phyloP scores from a whole-genome alignment of 495 filamentous ascomycete species.

The Podospora comata region DNA sequence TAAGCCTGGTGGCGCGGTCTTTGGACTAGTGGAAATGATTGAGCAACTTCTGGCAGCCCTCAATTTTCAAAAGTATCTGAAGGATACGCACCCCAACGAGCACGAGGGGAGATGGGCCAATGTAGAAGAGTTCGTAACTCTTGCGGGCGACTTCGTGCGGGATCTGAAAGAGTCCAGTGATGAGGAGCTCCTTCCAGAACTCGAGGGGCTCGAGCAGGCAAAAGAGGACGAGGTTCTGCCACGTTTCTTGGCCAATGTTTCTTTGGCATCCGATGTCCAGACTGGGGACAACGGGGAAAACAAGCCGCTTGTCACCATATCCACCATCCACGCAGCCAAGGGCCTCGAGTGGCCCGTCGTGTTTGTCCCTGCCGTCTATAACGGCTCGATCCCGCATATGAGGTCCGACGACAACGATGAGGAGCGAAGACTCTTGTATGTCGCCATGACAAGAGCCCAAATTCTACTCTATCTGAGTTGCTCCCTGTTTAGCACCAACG shows the following conservation, averaged over 20 bases:
- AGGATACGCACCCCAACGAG: conserved; percentile 66
- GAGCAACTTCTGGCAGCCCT: conserved; percentile 70
- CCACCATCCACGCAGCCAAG: conserved; percentile 96
- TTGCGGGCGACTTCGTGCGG: conserved; percentile 66
- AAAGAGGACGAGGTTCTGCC: conserved; percentile 67
- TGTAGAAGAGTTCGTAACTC: conserved; percentile 78
- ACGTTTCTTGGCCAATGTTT: conserved; percentile 83
- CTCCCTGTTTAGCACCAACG: conserved; percentile 48
- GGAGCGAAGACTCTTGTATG: conserved; percentile 87
- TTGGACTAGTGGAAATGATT: conserved; percentile 66
- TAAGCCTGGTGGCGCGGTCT: conserved; percentile 29
- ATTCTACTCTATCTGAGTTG: conserved; percentile 87
- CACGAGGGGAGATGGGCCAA: conserved; percentile 87
- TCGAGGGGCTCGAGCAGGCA: conserved; percentile 73
- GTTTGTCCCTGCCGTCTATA: conserved; percentile 87
- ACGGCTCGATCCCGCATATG: conserved; percentile 93
- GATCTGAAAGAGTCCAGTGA: conserved; percentile 50
- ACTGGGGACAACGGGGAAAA: conserved; percentile 54
- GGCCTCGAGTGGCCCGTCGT: conserved; percentile 97
- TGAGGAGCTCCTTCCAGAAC: conserved; percentile 70
- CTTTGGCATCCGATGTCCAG: conserved; percentile 74
- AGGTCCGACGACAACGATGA: conserved; percentile 86
- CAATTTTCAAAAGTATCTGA: conserved; percentile 68
- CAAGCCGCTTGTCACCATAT: conserved; percentile 77
- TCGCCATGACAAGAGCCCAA: conserved; percentile 96